phyloP scores from a whole-genome alignment of 768 basidiomycete genomes.

The Serpula lacrymans region DNA sequence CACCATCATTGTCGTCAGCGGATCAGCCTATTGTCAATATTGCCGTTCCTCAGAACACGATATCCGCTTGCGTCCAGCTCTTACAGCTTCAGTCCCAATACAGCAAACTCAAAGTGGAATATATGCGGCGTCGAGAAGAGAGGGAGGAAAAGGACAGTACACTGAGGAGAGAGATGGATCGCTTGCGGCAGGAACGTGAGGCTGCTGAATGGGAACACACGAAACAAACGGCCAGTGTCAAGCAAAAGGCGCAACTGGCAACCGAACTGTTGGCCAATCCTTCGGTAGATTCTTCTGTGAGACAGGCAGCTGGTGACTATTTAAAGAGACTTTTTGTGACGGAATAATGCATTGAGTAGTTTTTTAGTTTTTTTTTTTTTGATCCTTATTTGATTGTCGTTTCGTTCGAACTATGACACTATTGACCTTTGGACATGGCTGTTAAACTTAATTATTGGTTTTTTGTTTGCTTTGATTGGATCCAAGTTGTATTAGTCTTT shows the following conservation, averaged over 20 bases:
- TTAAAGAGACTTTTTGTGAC: slow-evolving; percentile 60
- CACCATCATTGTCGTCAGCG: slow-evolving; percentile 14
- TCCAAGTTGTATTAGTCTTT: too few species aligned
- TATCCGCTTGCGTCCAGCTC: slow-evolving; percentile 54
- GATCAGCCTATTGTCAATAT: slow-evolving; percentile 47
- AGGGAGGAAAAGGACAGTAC: slow-evolving; percentile 60
- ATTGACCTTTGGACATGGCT: too few species aligned
- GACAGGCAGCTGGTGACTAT: slow-evolving; percentile 68
- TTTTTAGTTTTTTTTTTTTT: too few species aligned
- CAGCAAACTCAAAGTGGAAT: slow-evolving; percentile 67
- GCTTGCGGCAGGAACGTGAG: slow-evolving; percentile 53
- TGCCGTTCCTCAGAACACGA: slow-evolving; percentile 53
- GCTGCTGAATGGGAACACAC: slow-evolving; percentile 51
- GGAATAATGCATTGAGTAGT: too few species aligned
- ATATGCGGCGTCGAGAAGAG: slow-evolving; percentile 62
- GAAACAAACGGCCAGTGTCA: slow-evolving; percentile 48
- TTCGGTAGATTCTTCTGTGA: slow-evolving; percentile 54
- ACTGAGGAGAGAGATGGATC: slow-evolving; percentile 50
- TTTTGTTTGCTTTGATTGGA: too few species aligned
- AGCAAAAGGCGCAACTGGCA: slow-evolving; percentile 64
- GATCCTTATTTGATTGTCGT: too few species aligned
- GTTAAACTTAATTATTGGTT: too few species aligned
- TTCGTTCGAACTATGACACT: too few species aligned
- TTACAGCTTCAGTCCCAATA: slow-evolving; percentile 68
- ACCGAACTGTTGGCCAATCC: slow-evolving; percentile 63